Percentiles rank a stretch among this genome's conserved stretches.
These are phyloP conservation scores for Graphiopsis chlorocephala DNA, from an alignment of 2,329 filamentous ascomycete genomes.

Conservation along the genomic window DNA sequence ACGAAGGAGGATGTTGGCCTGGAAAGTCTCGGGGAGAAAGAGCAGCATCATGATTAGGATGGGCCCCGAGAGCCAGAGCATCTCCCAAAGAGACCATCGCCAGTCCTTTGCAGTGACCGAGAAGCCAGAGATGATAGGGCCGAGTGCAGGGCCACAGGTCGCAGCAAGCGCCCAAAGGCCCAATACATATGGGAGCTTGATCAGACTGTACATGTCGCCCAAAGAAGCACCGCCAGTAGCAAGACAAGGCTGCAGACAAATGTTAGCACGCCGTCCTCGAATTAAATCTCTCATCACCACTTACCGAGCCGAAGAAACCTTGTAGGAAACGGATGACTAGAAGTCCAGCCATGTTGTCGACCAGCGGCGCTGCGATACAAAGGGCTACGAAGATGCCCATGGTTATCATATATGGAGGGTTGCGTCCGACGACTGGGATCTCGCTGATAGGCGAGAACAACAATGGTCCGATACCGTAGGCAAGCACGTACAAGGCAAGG, in stretches of 20 bases:
- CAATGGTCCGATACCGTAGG: conserved; percentile 61
- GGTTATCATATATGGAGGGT: conserved; percentile 64
- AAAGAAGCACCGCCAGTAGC: conserved; percentile 54
- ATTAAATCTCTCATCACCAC: not conserved
- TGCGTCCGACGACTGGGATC: conserved; percentile 65
- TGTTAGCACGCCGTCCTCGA: not conserved
- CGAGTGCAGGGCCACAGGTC: conserved; percentile 53
- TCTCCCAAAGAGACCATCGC: conserved; percentile 63
- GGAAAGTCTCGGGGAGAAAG: conserved; percentile 61
- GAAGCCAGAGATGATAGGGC: conserved; percentile 60
- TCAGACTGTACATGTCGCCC: conserved; percentile 46
- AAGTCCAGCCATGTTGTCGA: conserved; percentile 35
- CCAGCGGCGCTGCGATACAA: conserved; percentile 59
- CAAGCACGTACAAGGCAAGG: conserved; percentile 62
- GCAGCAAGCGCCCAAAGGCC: conserved; percentile 58
- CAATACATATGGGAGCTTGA: conserved; percentile 58
- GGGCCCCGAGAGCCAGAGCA: conserved; percentile 59
- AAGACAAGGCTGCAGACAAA: conserved; percentile 50
- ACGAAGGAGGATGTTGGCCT: conserved; percentile 57
- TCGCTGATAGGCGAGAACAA: conserved; percentile 66
- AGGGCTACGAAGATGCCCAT: conserved; percentile 68
- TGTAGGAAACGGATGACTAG: conserved; percentile 61
- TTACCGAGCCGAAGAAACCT: conserved; percentile 59
- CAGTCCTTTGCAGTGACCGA: conserved; percentile 55
- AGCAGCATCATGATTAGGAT: conserved; percentile 57